These are phyloP conservation scores for Tetracladium setigerum DNA, from an alignment of 495 filamentous ascomycete species.

Conservation along the genomic window DNA sequence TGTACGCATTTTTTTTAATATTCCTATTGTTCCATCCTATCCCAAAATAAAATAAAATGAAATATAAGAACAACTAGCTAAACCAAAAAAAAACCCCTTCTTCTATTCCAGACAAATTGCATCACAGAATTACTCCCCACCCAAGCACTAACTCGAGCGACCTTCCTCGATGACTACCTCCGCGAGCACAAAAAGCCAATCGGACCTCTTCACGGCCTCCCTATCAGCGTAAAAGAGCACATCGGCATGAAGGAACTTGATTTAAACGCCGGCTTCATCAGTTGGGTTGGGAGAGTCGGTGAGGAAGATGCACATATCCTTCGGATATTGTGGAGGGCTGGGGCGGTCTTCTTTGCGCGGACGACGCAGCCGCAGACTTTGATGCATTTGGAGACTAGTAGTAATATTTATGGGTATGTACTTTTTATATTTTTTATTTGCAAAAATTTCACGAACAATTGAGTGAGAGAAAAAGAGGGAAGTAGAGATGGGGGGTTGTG, in stretches of 20 bases:
- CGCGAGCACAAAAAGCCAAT: constrained; percentile 35
- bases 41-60: no score
- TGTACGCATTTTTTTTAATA: constrained; percentile 22
- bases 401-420: constrained; percentile 47
- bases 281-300: constrained; percentile 33
- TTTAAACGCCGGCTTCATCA: constrained; percentile 38
- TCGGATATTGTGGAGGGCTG: constrained; percentile 36
- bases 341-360: constrained; percentile 42
- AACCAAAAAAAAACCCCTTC: no score
- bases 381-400: constrained; percentile 53
- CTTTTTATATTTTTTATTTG: neutral
- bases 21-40: constrained; percentile 11
- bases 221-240: constrained; percentile 62
- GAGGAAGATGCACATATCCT: constrained; percentile 38
- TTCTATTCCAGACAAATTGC: constrained; percentile 48
- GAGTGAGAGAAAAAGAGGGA: constrained; percentile 4
- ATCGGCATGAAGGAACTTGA: constrained; percentile 49
- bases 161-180: constrained; percentile 49
- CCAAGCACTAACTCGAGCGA: constrained; percentile 50
- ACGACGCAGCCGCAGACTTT: constrained; percentile 49
- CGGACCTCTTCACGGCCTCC: constrained; percentile 61
- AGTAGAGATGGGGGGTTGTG: constrained; percentile 4
- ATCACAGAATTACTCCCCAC: constrained; percentile 60
- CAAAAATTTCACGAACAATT: neutral
- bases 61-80: no score